A percentile compares a stretch with the other conserved stretches of the same genome.
phyloP scores from a whole-genome alignment of 257 asterid genomes.

The Anisodus tanguticus region DNA sequence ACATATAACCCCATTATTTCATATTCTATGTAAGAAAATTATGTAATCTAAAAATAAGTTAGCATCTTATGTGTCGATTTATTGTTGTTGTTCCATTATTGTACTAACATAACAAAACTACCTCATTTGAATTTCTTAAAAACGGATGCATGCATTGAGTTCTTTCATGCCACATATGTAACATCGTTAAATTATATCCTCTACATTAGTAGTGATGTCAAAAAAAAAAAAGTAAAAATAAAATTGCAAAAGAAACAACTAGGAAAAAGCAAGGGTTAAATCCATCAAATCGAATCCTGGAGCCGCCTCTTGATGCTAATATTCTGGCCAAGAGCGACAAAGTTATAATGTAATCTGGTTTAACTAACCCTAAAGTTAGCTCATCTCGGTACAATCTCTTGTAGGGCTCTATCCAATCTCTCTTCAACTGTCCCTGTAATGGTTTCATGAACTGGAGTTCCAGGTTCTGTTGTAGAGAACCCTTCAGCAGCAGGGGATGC shows the following conservation, averaged over 20 bases:
- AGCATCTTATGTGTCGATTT: no score
- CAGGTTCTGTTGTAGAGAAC: constrained; percentile 40
- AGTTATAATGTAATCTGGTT: constrained; percentile 3
- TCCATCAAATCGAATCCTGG: neutral
- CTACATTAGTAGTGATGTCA: neutral
- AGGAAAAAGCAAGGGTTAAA: neutral
- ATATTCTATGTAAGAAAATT: no score
- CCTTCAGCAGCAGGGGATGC: constrained; percentile 37
- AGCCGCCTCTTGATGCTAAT: neutral
- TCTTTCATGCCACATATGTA: neutral
- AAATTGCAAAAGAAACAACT: neutral
- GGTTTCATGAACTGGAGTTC: constrained; percentile 39
- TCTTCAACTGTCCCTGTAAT: neutral
- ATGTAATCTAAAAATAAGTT: no score
- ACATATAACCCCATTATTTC: neutral
- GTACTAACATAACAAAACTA: no score
- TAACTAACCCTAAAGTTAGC: constrained; percentile 10
- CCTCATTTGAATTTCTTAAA: no score
- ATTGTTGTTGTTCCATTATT: no score
- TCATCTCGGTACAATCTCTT: neutral
- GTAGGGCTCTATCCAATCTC: neutral
- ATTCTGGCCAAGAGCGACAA: constrained; percentile 11
- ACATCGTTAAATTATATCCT: neutral
- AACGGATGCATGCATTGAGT: no score
- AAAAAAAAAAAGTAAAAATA: neutral